These are phyloP conservation scores for Desmodesmus armatus DNA, from an alignment of 139 green algal genomes.

Conservation along the genomic window DNA sequence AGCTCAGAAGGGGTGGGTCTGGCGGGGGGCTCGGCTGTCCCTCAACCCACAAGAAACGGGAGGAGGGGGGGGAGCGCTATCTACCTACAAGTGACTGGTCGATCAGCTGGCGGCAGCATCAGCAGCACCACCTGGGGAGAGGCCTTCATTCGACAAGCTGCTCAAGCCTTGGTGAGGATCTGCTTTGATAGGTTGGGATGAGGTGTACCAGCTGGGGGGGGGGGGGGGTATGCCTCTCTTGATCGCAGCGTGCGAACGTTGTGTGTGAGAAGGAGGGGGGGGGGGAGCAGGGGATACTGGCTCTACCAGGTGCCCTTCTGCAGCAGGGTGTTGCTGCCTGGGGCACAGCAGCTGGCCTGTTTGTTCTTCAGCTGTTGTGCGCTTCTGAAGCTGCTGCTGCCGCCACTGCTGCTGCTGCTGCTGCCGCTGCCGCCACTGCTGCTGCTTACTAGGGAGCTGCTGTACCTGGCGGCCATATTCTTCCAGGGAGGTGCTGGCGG, in stretches of 20 bases:
- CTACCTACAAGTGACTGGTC: no score
- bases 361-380: neutral
- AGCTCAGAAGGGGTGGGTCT: neutral
- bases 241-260: no score
- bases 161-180: neutral
- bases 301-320: no score
- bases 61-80: no score
- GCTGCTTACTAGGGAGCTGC: constrained; percentile 25
- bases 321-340: no score
- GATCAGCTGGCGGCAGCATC: neutral
- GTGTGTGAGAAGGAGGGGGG: no score
- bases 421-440: constrained; percentile 3
- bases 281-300: no score
- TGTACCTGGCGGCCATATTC: constrained; percentile 55
- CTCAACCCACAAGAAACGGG: no score
- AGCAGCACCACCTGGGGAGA: neutral
- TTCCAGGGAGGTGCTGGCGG: constrained; percentile 51
- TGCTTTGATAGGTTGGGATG: no score
- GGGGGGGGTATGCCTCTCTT: no score
- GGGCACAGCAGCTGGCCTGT: neutral
- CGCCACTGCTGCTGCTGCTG: neutral
- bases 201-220: no score
- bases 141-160: neutral
- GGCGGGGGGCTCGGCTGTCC: no score
- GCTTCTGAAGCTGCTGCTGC: neutral